A percentile compares a stretch with the other conserved stretches of the same genome.
phyloP scores from a whole-genome alignment of 2,329 filamentous ascomycete species.

The Macroventuria anomochaeta region DNA sequence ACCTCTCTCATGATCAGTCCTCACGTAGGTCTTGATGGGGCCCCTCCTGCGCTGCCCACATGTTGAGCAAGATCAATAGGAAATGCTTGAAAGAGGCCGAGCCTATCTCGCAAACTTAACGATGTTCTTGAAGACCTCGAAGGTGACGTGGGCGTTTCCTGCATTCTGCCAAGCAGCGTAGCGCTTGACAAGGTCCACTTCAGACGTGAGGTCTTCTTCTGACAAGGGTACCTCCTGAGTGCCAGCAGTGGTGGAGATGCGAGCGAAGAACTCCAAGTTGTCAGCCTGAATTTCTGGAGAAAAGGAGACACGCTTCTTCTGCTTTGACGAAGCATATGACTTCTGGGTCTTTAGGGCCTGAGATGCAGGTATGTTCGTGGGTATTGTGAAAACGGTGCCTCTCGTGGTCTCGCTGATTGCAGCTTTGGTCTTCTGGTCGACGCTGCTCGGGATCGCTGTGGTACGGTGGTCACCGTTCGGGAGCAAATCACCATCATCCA shows the following conservation, averaged over 20 bases:
- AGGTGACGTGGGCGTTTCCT: slow-evolving; percentile 7
- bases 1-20: too few relatives aligned
- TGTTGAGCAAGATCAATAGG: too few relatives aligned
- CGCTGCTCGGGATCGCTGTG: neutral
- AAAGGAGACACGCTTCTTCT: slow-evolving; percentile 8
- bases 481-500: neutral
- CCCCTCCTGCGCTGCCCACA: too few relatives aligned
- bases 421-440: neutral
- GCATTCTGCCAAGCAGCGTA: slow-evolving; percentile 20
- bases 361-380: neutral
- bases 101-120: neutral
- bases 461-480: neutral
- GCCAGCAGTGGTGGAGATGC: slow-evolving; percentile 11
- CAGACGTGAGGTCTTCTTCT: slow-evolving; percentile 6
- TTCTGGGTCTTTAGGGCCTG: neutral
- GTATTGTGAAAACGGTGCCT: neutral
- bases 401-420: neutral
- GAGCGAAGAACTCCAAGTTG: slow-evolving; percentile 21
- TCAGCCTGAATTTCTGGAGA: neutral
- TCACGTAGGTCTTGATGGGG: too few relatives aligned
- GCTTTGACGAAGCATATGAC: neutral
- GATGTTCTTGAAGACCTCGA: slow-evolving; percentile 22
- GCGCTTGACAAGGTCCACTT: slow-evolving; percentile 8
- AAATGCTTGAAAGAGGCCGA: too few relatives aligned
- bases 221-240: slow-evolving; percentile 13